Conservation (phyloP, 225 moss, liverwort and hornwort species). For the Takakia lepidozioides region DNA sequence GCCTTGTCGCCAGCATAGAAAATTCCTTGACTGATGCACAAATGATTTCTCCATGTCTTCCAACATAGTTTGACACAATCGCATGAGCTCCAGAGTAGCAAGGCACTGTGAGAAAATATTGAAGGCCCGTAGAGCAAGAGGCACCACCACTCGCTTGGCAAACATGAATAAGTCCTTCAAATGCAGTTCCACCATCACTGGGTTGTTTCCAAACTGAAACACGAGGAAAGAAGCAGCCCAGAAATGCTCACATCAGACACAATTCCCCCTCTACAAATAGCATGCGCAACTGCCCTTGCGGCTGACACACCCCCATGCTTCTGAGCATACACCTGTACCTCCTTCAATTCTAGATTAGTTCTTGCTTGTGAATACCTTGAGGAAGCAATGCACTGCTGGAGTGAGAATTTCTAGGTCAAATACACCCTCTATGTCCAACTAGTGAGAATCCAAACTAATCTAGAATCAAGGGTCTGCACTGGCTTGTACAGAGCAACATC, state of each 20-base stretch:
- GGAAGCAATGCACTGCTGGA: too few relatives aligned
- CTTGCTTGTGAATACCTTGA: too few relatives aligned
- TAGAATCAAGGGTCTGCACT: too few relatives aligned
- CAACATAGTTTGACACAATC: constrained; percentile 34
- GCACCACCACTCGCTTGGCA: constrained; percentile 34
- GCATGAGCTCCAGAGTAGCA: constrained; percentile 41
- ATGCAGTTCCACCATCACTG: constrained; percentile 19
- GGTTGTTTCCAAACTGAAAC: constrained; percentile 24
- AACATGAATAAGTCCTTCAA: constrained; percentile 33
- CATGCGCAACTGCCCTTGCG: constrained; percentile 32
- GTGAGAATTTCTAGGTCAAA: too few relatives aligned
- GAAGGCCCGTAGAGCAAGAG: constrained; percentile 38
- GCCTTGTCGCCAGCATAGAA: constrained; percentile 28
- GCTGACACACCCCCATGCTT: constrained; percentile 35
- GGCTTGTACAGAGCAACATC: too few relatives aligned
- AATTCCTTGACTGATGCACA: constrained; percentile 29
- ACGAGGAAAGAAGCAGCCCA: constrained; percentile 45
- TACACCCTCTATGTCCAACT: too few relatives aligned
- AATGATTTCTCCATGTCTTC: constrained; percentile 59
- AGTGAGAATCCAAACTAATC: too few relatives aligned
- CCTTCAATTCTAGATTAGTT: too few relatives aligned
- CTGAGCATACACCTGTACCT: constrained; percentile 38
- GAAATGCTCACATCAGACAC: constrained; percentile 37
- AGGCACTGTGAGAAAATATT: constrained; percentile 37
- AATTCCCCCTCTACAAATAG: constrained; percentile 22